phyloP scores from a whole-genome alignment of 164 flowering plant genomes.

The Vitis riparia region DNA sequence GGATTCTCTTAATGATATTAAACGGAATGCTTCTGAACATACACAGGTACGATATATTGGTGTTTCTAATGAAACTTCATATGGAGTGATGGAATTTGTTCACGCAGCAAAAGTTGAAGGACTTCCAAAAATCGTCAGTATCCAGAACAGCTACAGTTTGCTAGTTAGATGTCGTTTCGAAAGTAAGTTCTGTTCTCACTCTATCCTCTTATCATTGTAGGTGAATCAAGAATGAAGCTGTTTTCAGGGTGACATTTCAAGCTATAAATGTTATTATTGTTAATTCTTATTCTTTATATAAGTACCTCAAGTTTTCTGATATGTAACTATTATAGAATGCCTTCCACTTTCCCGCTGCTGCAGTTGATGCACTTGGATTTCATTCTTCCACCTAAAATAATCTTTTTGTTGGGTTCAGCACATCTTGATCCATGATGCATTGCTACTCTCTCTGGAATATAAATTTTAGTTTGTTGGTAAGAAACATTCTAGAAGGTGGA shows the following conservation, averaged over 20 bases:
- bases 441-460: no score
- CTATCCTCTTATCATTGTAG: not conserved
- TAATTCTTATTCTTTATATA: not conserved
- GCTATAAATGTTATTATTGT: not conserved
- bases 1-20: not conserved
- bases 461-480: no score
- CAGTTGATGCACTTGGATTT: no score
- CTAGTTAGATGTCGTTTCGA: constrained; percentile 71
- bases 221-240: not conserved
- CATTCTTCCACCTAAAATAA: no score
- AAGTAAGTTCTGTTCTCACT: constrained; percentile 32
- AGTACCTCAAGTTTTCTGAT: not conserved
- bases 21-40: constrained; percentile 5
- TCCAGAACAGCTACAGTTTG: constrained; percentile 86
- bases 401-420: no score
- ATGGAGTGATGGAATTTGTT: constrained; percentile 96
- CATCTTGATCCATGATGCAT: no score
- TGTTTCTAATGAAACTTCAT: constrained; percentile 95
- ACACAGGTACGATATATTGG: constrained; percentile 87
- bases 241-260: not conserved
- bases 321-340: no score
- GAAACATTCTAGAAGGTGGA: no score
- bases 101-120: constrained; percentile 87
- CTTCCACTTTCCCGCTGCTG: no score
- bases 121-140: constrained; percentile 91